phyloP scores from a whole-genome alignment of 2,329 filamentous ascomycete species.

The Anthostomella pinea region DNA sequence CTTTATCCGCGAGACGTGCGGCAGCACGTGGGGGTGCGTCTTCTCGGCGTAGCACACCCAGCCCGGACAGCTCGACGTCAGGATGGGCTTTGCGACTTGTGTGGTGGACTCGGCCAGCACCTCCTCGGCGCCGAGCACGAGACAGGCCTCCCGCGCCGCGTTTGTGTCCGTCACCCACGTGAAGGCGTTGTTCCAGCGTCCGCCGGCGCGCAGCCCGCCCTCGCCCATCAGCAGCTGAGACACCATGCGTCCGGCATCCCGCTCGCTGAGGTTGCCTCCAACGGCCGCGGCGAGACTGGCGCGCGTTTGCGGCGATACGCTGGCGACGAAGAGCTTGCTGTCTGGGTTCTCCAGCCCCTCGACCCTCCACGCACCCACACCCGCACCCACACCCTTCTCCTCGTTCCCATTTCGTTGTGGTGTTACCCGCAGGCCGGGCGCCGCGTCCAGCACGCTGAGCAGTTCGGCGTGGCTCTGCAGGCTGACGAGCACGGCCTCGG shows the following conservation, averaged over 20 bases:
- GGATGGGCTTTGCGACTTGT: constrained; percentile 55
- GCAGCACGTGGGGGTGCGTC: constrained; percentile 89
- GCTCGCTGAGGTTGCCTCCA: constrained; percentile 66
- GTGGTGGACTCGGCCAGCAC: constrained; percentile 48
- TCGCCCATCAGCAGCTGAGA: constrained; percentile 72
- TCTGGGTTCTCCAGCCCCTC: constrained; percentile 55
- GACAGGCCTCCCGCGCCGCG: constrained; percentile 72
- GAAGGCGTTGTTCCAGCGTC: constrained; percentile 73
- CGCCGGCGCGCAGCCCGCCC: constrained; percentile 66
- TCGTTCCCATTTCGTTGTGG: too few species aligned
- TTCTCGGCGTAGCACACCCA: constrained; percentile 99
- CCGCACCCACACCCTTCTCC: too few species aligned
- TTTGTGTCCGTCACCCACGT: constrained; percentile 91
- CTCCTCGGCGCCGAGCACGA: constrained; percentile 78
- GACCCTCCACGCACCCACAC: constrained; percentile 37
- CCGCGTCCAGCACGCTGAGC: constrained; percentile 72
- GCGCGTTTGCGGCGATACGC: constrained; percentile 85
- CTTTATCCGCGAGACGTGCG: constrained; percentile 86
- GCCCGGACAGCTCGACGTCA: constrained; percentile 89
- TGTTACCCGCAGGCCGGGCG: constrained; percentile 45
- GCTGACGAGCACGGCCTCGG: constrained; percentile 93
- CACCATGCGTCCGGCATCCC: constrained; percentile 77
- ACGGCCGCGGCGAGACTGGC: constrained; percentile 87
- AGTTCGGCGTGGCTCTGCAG: constrained; percentile 94
- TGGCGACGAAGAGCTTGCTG: constrained; percentile 83